phyloP scores from a whole-genome alignment of 106 monocot species.

The Apostasia shenzhenica region DNA sequence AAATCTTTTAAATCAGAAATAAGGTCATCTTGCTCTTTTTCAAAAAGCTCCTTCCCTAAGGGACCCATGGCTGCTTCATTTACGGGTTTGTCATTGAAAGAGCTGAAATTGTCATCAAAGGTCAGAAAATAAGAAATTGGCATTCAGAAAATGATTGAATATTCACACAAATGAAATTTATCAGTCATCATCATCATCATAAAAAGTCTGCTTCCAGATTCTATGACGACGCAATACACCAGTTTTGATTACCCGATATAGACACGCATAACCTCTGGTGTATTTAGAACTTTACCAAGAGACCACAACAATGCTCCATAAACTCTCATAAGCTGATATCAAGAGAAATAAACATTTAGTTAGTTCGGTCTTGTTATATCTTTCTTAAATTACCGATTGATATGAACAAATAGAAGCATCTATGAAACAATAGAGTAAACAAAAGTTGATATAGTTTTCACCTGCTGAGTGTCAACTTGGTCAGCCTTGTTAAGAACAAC shows the following conservation, averaged over 20 bases:
- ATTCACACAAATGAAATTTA: no score
- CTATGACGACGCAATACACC: no score
- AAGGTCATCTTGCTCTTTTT: constrained; percentile 88
- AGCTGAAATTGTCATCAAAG: constrained; percentile 33
- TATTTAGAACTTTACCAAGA: constrained; percentile 89
- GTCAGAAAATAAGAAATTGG: not conserved
- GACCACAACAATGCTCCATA: constrained; percentile 97
- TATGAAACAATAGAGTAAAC: not conserved
- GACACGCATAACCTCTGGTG: constrained; percentile 91
- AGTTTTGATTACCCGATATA: constrained; percentile 62
- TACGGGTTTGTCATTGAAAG: constrained; percentile 78
- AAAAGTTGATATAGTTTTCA: not conserved
- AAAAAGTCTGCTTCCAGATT: no score
- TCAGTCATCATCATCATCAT: no score
- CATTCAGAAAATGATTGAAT: no score
- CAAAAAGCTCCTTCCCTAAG: constrained; percentile 81
- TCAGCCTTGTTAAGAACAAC: constrained; percentile 92
- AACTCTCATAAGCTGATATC: constrained; percentile 92
- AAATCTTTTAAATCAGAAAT: constrained; percentile 89
- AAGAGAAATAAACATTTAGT: constrained; percentile 1
- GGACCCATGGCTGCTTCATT: constrained; percentile 63
- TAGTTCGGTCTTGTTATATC: not conserved
- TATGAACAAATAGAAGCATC: not conserved
- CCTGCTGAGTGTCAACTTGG: constrained; percentile 93
- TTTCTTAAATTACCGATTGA: no score